phyloP scores from a whole-genome alignment of 371 early-diverging fungal genomes.

The Haplosporangium sp. region DNA sequence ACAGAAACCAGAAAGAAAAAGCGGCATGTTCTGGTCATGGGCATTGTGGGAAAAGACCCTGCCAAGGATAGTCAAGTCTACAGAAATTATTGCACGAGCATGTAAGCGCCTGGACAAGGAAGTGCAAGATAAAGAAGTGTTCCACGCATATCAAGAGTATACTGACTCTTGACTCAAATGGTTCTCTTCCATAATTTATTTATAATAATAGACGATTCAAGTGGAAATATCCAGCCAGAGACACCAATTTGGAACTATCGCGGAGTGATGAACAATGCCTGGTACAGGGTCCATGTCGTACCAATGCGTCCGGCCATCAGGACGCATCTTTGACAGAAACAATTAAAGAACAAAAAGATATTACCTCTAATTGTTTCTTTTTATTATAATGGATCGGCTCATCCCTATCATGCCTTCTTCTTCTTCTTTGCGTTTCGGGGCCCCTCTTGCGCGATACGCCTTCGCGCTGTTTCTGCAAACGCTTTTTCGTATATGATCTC shows the following conservation, averaged over 20 bases:
- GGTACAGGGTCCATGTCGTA: conserved; percentile 42
- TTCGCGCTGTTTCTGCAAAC: conserved; percentile 19
- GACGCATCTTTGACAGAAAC: conserved; percentile 38
- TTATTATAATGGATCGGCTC: not conserved
- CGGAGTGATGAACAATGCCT: conserved; percentile 87
- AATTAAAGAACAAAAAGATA: conserved; percentile 10
- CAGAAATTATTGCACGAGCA: conserved; percentile 74
- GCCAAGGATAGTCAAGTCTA: conserved; percentile 44
- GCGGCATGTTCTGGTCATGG: conserved; percentile 78
- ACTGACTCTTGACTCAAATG: not conserved
- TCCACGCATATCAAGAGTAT: no score
- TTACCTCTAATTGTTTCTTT: not conserved
- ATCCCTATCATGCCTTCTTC: not conserved
- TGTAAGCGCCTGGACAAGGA: conserved; percentile 56
- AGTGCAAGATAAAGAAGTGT: no score
- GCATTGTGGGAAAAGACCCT: conserved; percentile 77
- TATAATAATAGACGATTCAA: conserved; percentile 66
- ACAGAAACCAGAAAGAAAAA: conserved; percentile 42
- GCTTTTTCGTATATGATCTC: conserved; percentile 22
- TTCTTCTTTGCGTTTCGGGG: conserved; percentile 2
- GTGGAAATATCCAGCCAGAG: conserved; percentile 84
- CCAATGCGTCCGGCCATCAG: no score
- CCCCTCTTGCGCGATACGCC: conserved; percentile 13
- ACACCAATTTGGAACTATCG: conserved; percentile 85
- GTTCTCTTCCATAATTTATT: not conserved